Evolutionary conservation across 1,284 basidiomycete species (phyloP).

Genomic region (Wolfiporia cocos): DNA sequence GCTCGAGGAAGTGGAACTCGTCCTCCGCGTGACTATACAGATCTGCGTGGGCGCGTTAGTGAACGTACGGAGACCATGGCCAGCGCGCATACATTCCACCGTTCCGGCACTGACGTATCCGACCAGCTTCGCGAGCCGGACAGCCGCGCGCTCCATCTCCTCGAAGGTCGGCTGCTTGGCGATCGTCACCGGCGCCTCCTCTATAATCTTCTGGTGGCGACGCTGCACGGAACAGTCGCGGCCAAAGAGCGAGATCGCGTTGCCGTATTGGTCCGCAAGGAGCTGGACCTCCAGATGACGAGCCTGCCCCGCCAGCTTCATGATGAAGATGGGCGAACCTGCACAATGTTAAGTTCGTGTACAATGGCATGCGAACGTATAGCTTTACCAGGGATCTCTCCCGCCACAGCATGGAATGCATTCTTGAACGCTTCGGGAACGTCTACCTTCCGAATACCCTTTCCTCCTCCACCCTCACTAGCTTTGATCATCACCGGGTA

Average conservation of each 20-base stretch:
- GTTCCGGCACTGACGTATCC: slow-evolving; percentile 99
- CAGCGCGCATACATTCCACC: slow-evolving; percentile 75
- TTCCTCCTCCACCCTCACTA: slow-evolving; percentile 97
- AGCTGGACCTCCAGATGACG: slow-evolving; percentile 98
- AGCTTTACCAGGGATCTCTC: slow-evolving; percentile 87
- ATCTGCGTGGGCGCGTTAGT: slow-evolving; percentile 40
- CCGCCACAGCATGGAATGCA: slow-evolving; percentile 88
- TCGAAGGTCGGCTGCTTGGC: slow-evolving; percentile 89
- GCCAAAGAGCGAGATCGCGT: slow-evolving; percentile 98
- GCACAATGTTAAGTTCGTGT: slow-evolving; percentile 10
- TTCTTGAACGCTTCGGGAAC: slow-evolving; percentile 86
- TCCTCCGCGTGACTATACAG: slow-evolving; percentile 95
- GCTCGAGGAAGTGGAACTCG: slow-evolving; percentile 95
- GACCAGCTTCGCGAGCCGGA: slow-evolving; percentile 95
- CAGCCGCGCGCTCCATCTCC: slow-evolving; percentile 98
- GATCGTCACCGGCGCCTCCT: slow-evolving; percentile 98
- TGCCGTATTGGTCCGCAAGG: slow-evolving; percentile 98
- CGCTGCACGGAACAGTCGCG: slow-evolving; percentile 99
- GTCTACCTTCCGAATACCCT: slow-evolving; percentile 95
- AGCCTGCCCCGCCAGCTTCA: slow-evolving; percentile 98
- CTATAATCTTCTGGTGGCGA: slow-evolving; percentile 99
- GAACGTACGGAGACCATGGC: neutral
- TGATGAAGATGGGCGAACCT: slow-evolving; percentile 99
- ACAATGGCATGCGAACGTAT: neutral
- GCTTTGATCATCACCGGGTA: slow-evolving; percentile 99